Percentiles rank a stretch among this genome's conserved stretches.
Conservation (phyloP, 768 basidiomycete genomes). For the Obba rivulosa region DNA sequence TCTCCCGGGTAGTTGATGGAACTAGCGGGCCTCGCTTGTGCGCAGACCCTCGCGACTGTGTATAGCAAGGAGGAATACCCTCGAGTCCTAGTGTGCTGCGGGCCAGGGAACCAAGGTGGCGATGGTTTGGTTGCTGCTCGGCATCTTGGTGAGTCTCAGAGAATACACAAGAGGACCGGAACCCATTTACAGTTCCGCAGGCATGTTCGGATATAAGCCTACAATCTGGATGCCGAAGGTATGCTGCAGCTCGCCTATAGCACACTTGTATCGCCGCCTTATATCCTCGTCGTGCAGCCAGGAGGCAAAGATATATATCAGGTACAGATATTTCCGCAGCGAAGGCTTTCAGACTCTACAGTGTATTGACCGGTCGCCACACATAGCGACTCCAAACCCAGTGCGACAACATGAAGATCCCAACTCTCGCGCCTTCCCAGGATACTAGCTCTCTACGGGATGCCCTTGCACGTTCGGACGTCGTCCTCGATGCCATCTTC, state of each 20-base stretch:
- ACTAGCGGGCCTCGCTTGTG: slow-evolving; percentile 90
- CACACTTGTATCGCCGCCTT: background rate
- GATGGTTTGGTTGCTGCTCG: slow-evolving; percentile 96
- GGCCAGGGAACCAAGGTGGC: slow-evolving; percentile 97
- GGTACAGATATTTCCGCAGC: slow-evolving; percentile 31
- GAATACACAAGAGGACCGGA: background rate
- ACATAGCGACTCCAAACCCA: slow-evolving; percentile 73
- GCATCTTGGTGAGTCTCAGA: slow-evolving; percentile 60
- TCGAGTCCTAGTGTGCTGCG: slow-evolving; percentile 90
- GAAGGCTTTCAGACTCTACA: background rate
- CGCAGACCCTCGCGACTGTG: slow-evolving; percentile 76
- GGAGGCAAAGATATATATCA: slow-evolving; percentile 92
- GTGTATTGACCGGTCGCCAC: background rate
- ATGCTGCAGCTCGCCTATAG: background rate
- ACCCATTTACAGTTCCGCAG: slow-evolving; percentile 30
- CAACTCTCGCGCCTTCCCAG: slow-evolving; percentile 50
- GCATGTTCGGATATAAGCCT: slow-evolving; percentile 88
- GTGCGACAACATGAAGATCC: slow-evolving; percentile 85
- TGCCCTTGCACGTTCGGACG: slow-evolving; percentile 58
- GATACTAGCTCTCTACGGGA: slow-evolving; percentile 41
- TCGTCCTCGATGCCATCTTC: slow-evolving; percentile 94
- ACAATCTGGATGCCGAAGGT: slow-evolving; percentile 95
- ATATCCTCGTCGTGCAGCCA: slow-evolving; percentile 41
- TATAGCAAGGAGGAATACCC: slow-evolving; percentile 65
- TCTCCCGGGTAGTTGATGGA: slow-evolving; percentile 79